Base-by-base conservation (phyloP, 805 yeast genomes). In the Yarrowia phangngaensis region DNA sequence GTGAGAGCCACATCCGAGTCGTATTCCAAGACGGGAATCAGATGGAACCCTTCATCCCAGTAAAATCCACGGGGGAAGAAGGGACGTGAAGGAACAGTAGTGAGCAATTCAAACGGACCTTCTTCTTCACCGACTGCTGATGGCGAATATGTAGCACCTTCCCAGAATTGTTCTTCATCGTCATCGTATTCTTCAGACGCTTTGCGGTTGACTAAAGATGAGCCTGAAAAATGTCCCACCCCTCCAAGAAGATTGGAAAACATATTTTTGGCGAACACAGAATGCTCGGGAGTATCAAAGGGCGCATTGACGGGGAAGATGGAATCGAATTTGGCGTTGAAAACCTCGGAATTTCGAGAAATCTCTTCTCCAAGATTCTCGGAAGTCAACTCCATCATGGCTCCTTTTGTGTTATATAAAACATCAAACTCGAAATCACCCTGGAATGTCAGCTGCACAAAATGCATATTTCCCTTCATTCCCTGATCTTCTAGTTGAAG, bases 21-120 rank as follows among this genome's bases (percentile, higher is more conserved):
- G 61, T 82, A 89, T 38, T 82, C 82, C 56, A 84, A 64, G 28
- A 92, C 69, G 6, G 95, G 95, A 30, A 89, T 69, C 52, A 90
- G 70, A 63, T 90, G 96, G 65, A 92, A 92, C 0, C 98, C 98
- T 66, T 92, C 98, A 65, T 92, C 98, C 98, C 98, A 92, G 61
- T 85, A 87, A 60, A 92, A 92, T 0, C 98, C 98, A 54, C 98
- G 74, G 3, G 98, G 97, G 65, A 92, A 92, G 60, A 85, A 86
- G 0, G 95, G 86, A 46, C 98, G 73, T 40, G 95, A 85, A 2
- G 98, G 98, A 24, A 87, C 92, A 16, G 87, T 72, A 0, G 92
- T 76, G 58, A 88, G 85, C 40, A 92, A 66, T 55, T 81, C 85
- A 53, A 69, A 66, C 1, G 95, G 95, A 0, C 89, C 92, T 59